A percentile compares a stretch with the other conserved stretches of the same genome.
These are phyloP conservation scores for Chaetomium tenue DNA, from an alignment of 495 filamentous ascomycete genomes.

Conservation along the genomic window DNA sequence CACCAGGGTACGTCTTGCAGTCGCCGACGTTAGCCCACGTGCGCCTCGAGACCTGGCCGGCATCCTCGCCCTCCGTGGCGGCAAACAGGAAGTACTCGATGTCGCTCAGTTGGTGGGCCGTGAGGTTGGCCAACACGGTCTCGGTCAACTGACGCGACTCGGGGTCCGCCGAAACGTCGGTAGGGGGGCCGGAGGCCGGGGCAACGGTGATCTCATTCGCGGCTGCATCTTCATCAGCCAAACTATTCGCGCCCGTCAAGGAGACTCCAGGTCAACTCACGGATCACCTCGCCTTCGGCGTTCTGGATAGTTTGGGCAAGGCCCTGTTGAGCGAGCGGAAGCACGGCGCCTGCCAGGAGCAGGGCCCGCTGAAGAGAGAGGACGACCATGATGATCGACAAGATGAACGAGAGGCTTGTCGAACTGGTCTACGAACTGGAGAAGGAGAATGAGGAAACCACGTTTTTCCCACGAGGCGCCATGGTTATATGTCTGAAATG, in stretches of 20 bases:
- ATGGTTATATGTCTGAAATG: conserved; percentile 12
- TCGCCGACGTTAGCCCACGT: conserved; percentile 14
- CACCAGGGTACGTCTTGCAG: conserved; percentile 54
- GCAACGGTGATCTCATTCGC: conserved; percentile 23
- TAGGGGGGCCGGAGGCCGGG: conserved; percentile 14
- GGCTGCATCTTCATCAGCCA: conserved; percentile 8
- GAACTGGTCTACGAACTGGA: not conserved
- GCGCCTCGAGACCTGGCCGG: not conserved
- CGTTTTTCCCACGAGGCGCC: conserved; percentile 13
- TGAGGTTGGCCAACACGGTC: conserved; percentile 26
- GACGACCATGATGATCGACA: conserved; percentile 19
- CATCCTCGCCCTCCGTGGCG: not conserved
- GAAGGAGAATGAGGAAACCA: not conserved
- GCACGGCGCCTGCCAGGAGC: conserved; percentile 17
- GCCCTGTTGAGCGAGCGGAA: conserved; percentile 9
- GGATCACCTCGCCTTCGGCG: conserved; percentile 11
- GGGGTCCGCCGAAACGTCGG: not conserved
- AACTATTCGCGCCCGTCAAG: not conserved
- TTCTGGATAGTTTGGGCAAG: conserved; percentile 16
- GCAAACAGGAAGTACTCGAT: conserved; percentile 24
- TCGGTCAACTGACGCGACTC: conserved; percentile 22
- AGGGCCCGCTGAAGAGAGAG: conserved; percentile 18
- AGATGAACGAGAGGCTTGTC: conserved; percentile 21
- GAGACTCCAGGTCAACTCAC: not conserved
- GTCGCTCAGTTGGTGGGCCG: conserved; percentile 15